Evolutionary conservation across 176 grass and related monocot species (phyloP).

Genomic region (Saccharum officinarum): DNA sequence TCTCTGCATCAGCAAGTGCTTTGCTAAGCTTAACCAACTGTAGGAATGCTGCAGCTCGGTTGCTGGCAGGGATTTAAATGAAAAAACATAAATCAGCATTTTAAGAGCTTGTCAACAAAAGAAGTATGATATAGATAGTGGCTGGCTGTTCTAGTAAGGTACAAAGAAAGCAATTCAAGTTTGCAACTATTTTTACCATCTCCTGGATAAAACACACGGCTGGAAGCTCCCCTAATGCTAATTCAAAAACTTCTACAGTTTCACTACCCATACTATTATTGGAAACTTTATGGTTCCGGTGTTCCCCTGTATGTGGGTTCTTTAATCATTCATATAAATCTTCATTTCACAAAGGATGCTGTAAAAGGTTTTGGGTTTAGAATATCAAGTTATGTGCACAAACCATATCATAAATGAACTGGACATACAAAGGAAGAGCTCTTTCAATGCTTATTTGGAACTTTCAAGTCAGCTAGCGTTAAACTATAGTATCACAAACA

Average conservation of each 20-base stretch:
- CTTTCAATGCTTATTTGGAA: not conserved
- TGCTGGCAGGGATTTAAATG: constrained; percentile 51
- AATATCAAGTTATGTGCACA: not conserved
- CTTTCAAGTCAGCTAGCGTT: not conserved
- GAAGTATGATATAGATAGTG: not conserved
- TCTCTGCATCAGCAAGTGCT: constrained; percentile 92
- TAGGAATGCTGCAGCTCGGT: constrained; percentile 90
- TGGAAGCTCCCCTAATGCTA: not conserved
- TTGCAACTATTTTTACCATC: not conserved
- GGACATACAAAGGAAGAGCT: not conserved
- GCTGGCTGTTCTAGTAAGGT: not conserved
- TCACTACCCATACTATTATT: not conserved
- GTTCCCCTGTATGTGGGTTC: not conserved
- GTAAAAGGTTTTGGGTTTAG: not conserved
- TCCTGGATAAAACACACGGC: not conserved
- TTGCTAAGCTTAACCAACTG: constrained; percentile 95
- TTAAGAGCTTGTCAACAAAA: constrained; percentile 7
- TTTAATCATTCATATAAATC: not conserved
- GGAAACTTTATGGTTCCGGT: not conserved
- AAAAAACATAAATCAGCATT: constrained; percentile 18
- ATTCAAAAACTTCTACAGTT: not conserved
- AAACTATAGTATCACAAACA: not conserved
- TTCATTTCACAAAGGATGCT: not conserved
- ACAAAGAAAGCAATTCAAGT: not conserved
- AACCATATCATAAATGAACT: not conserved